These are phyloP conservation scores for Tolypocladium album DNA, from an alignment of 2,329 filamentous ascomycete species.

Conservation along the genomic window DNA sequence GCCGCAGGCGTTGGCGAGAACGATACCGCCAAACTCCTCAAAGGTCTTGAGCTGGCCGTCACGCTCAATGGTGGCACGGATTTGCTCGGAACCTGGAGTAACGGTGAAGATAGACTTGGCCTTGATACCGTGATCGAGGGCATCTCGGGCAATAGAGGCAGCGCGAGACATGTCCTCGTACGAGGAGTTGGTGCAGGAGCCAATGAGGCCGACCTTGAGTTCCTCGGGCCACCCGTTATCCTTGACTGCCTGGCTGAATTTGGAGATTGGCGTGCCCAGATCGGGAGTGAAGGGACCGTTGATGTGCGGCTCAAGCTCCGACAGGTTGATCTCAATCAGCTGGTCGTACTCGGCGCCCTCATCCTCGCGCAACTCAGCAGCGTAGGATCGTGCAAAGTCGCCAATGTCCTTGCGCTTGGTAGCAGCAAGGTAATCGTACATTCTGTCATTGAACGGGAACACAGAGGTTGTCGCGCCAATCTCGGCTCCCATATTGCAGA, in stretches of 20 bases:
- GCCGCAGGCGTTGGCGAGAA: slow-evolving; percentile 91
- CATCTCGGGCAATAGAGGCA: slow-evolving; percentile 90
- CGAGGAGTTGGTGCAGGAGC: slow-evolving; percentile 97
- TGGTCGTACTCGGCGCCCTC: slow-evolving; percentile 79
- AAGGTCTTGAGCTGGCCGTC: slow-evolving; percentile 83
- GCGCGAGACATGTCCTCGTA: slow-evolving; percentile 98
- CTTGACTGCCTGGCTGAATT: slow-evolving; percentile 76
- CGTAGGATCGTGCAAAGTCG: slow-evolving; percentile 78
- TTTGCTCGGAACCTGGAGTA: slow-evolving; percentile 93
- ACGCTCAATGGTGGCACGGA: slow-evolving; percentile 83
- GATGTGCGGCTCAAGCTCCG: slow-evolving; percentile 84
- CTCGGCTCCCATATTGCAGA: slow-evolving; percentile 83
- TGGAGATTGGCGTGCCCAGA: slow-evolving; percentile 81
- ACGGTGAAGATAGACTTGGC: slow-evolving; percentile 90
- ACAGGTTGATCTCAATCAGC: slow-evolving; percentile 82
- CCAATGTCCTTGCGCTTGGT: slow-evolving; percentile 88
- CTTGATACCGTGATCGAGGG: slow-evolving; percentile 76
- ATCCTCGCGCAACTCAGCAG: slow-evolving; percentile 54
- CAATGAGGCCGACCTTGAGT: slow-evolving; percentile 87
- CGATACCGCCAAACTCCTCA: slow-evolving; percentile 71
- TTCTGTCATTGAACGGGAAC: slow-evolving; percentile 84
- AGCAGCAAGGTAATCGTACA: slow-evolving; percentile 89
- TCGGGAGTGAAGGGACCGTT: slow-evolving; percentile 97
- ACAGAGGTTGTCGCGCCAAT: slow-evolving; percentile 92
- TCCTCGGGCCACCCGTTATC: slow-evolving; percentile 83